A percentile compares a stretch with the other conserved stretches of the same genome.
phyloP scores from a whole-genome alignment of 176 grass and related monocot genomes.

The Phragmites australis region DNA sequence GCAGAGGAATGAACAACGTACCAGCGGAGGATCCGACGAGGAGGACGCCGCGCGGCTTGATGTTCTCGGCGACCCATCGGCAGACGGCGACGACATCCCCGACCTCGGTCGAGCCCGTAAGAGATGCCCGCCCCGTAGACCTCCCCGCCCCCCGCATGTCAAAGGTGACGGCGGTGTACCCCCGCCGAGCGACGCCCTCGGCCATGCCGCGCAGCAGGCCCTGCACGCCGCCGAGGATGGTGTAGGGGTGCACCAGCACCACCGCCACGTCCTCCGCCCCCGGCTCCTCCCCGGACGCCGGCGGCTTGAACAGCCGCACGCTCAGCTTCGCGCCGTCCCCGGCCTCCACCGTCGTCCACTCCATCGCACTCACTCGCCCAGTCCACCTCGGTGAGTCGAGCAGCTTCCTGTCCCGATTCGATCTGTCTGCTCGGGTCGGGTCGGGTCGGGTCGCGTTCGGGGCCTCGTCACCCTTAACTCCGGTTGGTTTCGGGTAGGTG shows the following conservation, averaged over 20 bases:
- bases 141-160: constrained; percentile 94
- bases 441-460: too few species aligned
- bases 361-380: constrained; percentile 38
- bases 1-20: constrained; percentile 5
- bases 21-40: constrained; percentile 86
- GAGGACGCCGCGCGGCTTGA: constrained; percentile 59
- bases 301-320: constrained; percentile 71
- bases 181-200: constrained; percentile 64
- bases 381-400: constrained; percentile 27
- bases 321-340: constrained; percentile 79
- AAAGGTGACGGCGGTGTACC: constrained; percentile 74
- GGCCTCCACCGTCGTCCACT: constrained; percentile 75
- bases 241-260: constrained; percentile 89
- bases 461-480: constrained; percentile 10
- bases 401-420: constrained; percentile 31
- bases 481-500: not conserved
- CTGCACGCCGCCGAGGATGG: constrained; percentile 90
- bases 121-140: constrained; percentile 75
- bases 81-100: constrained; percentile 73
- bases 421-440: not conserved
- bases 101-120: constrained; percentile 80
- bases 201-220: constrained; percentile 87
- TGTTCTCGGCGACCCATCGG: constrained; percentile 72
- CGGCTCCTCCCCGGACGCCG: constrained; percentile 26
- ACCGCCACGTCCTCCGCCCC: constrained; percentile 56